phyloP scores from a whole-genome alignment of 2,329 filamentous ascomycete genomes.

The Verticillium tricorpus region DNA sequence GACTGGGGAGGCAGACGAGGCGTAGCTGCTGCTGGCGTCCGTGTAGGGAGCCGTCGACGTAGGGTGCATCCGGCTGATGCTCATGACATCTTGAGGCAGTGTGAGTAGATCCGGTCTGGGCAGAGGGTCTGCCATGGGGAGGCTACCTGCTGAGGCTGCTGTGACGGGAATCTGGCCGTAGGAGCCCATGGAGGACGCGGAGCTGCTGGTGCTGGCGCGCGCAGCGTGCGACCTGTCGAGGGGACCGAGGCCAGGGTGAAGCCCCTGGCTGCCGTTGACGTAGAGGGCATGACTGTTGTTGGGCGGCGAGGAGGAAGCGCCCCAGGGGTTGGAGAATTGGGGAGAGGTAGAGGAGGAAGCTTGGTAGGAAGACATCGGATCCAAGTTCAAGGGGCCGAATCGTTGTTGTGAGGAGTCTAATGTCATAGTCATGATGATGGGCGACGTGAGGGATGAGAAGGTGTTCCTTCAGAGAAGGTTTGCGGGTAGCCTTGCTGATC shows the following conservation, averaged over 20 bases:
- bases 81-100: conserved; percentile 70
- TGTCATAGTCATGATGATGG: conserved; percentile 82
- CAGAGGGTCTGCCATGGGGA: conserved; percentile 49
- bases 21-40: conserved; percentile 56
- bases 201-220: conserved; percentile 55
- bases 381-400: conserved; percentile 75
- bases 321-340: conserved; percentile 91
- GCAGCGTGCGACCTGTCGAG: conserved; percentile 47
- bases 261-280: conserved; percentile 48
- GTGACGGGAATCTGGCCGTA: conserved; percentile 70
- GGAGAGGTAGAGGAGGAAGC: conserved; percentile 48
- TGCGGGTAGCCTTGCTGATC: conserved; percentile 41
- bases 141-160: conserved; percentile 68
- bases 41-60: conserved; percentile 62
- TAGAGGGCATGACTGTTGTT: conserved; percentile 53
- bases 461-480: conserved; percentile 15
- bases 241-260: conserved; percentile 52
- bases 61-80: conserved; percentile 57
- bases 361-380: conserved; percentile 67
- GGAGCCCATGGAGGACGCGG: conserved; percentile 60
- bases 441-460: conserved; percentile 1
- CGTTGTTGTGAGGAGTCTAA: conserved; percentile 83
- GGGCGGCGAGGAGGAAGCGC: conserved; percentile 49
- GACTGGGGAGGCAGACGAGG: conserved; percentile 63
- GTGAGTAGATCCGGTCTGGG: conserved; percentile 66